phyloP scores from a whole-genome alignment of 257 asterid genomes.

The Plantago ovata region DNA sequence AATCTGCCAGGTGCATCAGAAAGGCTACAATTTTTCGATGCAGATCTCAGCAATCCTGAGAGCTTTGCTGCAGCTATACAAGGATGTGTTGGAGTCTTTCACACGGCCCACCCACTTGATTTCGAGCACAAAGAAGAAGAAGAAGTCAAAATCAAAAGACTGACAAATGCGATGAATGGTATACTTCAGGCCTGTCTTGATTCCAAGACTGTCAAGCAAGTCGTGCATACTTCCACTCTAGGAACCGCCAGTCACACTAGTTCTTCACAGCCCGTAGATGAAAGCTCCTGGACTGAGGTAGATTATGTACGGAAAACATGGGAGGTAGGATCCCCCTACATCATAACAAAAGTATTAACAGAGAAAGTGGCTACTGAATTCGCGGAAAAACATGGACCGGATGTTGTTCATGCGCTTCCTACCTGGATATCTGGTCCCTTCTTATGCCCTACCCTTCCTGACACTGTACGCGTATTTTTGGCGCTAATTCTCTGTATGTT shows the following conservation, averaged over 20 bases:
- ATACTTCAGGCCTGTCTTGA: slow-evolving; percentile 31
- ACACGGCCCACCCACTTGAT: slow-evolving; percentile 54
- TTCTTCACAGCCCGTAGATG: slow-evolving; percentile 13
- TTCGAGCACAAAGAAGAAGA: slow-evolving; percentile 31
- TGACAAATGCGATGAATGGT: slow-evolving; percentile 33
- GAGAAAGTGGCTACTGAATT: slow-evolving; percentile 48
- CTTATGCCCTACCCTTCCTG: slow-evolving; percentile 30
- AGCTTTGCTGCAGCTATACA: slow-evolving; percentile 35
- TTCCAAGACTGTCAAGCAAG: slow-evolving; percentile 42
- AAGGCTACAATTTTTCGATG: slow-evolving; percentile 37
- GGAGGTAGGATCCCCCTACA: slow-evolving; percentile 22
- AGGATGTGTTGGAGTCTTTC: slow-evolving; percentile 58
- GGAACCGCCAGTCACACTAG: slow-evolving; percentile 22
- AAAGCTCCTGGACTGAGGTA: slow-evolving; percentile 24
- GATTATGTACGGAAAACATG: slow-evolving; percentile 1
- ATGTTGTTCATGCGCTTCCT: slow-evolving; percentile 41
- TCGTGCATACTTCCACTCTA: slow-evolving; percentile 37
- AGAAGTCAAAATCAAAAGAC: slow-evolving; percentile 24
- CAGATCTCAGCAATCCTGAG: slow-evolving; percentile 39
- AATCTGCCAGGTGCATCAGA: slow-evolving; percentile 40
- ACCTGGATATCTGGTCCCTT: slow-evolving; percentile 53
- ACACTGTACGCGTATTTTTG: slow-evolving; percentile 25
- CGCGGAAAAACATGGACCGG: slow-evolving; percentile 38
- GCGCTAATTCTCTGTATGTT: slow-evolving; percentile 38
- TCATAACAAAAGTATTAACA: slow-evolving; percentile 32